Percentiles rank a stretch among this genome's conserved stretches.
These are phyloP conservation scores for Trichoderma sp. DNA, from an alignment of 2,329 filamentous ascomycete species.

Conservation along the genomic window DNA sequence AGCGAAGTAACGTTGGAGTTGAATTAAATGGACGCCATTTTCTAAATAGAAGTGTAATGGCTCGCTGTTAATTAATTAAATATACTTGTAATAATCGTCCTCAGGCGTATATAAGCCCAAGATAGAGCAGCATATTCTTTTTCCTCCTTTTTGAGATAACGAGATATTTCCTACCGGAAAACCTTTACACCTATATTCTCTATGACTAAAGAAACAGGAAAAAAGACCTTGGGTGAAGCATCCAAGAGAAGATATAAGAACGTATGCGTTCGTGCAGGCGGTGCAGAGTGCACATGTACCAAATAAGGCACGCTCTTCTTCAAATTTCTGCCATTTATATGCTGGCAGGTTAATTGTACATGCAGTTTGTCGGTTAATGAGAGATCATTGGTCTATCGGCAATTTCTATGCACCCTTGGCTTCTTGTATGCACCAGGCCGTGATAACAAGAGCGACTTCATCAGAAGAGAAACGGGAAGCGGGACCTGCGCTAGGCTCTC, in stretches of 20 bases:
- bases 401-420: not conserved
- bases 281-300: too few relatives aligned
- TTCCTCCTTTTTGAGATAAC: not conserved
- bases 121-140: not conserved
- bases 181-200: not conserved
- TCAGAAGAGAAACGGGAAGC: not conserved
- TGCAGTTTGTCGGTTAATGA: not conserved
- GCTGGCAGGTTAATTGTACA: not conserved
- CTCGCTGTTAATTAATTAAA: not conserved
- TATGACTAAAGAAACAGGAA: not conserved
- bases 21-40: not conserved
- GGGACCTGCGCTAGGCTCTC: conserved; percentile 21
- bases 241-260: not conserved
- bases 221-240: not conserved
- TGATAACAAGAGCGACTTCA: not conserved
- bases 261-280: not conserved
- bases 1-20: conserved; percentile 25
- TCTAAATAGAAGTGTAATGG: not conserved
- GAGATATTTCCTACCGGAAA: not conserved
- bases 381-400: not conserved
- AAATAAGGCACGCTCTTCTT: not conserved
- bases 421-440: not conserved
- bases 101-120: not conserved
- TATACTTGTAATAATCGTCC: not conserved
- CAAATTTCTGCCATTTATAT: not conserved